These are phyloP conservation scores for Podila epicladia DNA, from an alignment of 192 early-diverging fungal species.

Conservation along the genomic window DNA sequence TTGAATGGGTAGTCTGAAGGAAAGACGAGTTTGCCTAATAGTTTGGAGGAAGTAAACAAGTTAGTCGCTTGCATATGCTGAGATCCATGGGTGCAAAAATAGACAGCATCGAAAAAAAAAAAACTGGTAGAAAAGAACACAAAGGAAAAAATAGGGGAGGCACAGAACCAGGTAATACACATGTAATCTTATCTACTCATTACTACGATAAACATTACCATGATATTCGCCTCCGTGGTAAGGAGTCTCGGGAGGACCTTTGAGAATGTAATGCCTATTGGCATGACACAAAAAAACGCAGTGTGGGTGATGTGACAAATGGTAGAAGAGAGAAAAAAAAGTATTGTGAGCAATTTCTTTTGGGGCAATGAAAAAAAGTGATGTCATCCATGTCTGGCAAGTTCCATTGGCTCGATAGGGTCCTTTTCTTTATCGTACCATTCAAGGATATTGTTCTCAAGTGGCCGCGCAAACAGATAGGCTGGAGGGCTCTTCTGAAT, in stretches of 20 bases:
- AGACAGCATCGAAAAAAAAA: background rate
- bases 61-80: background rate
- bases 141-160: background rate
- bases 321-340: constrained; percentile 3
- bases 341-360: background rate
- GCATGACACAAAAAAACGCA: no score
- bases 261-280: constrained; percentile 93
- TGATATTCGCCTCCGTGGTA: constrained; percentile 96
- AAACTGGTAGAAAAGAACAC: background rate
- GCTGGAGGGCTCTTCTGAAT: constrained; percentile 86
- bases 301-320: background rate
- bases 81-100: background rate
- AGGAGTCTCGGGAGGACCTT: constrained; percentile 94
- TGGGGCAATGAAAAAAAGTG: no score
- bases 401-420: no score
- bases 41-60: background rate
- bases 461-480: constrained; percentile 90
- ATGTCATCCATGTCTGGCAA: no score
- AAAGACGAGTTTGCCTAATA: constrained; percentile 78
- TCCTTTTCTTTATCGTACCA: constrained; percentile 71
- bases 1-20: constrained; percentile 97
- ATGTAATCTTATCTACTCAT: no score
- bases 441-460: constrained; percentile 96
- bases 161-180: no score
- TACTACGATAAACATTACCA: constrained; percentile 58